These are phyloP conservation scores for Wickerhamomyces rabaulensis DNA, from an alignment of 805 yeast genomes.

Conservation along the genomic window DNA sequence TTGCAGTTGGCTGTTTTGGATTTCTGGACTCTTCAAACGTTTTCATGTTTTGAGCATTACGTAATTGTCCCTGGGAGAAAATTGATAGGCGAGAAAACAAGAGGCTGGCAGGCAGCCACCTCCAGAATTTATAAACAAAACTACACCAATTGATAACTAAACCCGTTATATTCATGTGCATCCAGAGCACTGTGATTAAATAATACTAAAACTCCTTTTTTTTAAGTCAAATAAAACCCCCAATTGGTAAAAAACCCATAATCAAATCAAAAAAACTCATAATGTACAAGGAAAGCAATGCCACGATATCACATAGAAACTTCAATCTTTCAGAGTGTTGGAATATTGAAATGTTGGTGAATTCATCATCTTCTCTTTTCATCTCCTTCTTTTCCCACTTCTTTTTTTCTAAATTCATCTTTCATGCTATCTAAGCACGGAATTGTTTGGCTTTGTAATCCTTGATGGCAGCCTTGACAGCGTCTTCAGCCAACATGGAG, in stretches of 20 bases:
- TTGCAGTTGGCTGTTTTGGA: no score
- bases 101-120: no score
- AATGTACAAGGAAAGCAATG: not conserved
- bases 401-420: not conserved
- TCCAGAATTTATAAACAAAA: no score
- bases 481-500: constrained; percentile 98
- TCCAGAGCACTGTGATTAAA: not conserved
- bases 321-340: no score
- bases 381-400: not conserved
- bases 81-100: no score
- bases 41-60: not conserved
- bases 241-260: not conserved
- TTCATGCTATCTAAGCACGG: constrained; percentile 9
- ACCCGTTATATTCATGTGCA: not conserved
- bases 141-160: not conserved
- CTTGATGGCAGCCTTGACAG: constrained; percentile 94
- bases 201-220: not conserved
- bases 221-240: not conserved
- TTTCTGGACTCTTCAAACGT: no score
- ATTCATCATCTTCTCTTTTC: not conserved
- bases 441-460: constrained; percentile 85
- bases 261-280: not conserved
- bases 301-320: no score
- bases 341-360: no score
- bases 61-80: no score